Evolutionary conservation across 2,329 filamentous ascomycete species (phyloP).

Genomic region (Amesomyces nigricolor): DNA sequence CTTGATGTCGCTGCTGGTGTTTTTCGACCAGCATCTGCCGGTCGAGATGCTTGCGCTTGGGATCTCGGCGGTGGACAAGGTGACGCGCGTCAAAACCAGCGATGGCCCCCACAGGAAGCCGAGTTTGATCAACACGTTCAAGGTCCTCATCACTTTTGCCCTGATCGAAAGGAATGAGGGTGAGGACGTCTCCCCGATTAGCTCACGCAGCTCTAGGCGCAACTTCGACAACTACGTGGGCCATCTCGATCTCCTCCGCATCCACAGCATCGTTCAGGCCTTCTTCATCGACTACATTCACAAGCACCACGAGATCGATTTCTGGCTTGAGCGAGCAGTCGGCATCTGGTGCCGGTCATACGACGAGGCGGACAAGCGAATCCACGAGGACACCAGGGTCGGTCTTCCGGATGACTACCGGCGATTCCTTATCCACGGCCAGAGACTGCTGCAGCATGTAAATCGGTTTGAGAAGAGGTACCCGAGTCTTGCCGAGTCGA

Average conservation of each 20-base stretch:
- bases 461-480: constrained; percentile 34
- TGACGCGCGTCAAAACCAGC: constrained; percentile 41
- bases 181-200: constrained; percentile 36
- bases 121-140: constrained; percentile 45
- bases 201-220: constrained; percentile 36
- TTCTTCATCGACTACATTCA: constrained; percentile 46
- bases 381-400: constrained; percentile 36
- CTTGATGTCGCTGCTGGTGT: constrained; percentile 58
- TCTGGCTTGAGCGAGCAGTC: constrained; percentile 46
- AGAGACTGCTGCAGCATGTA: constrained; percentile 41
- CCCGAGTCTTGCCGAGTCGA: constrained; percentile 29
- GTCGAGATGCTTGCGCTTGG: constrained; percentile 60
- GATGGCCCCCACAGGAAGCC: constrained; percentile 34
- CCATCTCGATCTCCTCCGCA: constrained; percentile 44
- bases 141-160: constrained; percentile 46
- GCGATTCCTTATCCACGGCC: constrained; percentile 47
- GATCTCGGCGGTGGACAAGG: constrained; percentile 40
- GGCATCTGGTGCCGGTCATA: constrained; percentile 46
- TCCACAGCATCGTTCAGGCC: constrained; percentile 48
- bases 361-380: constrained; percentile 40
- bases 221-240: constrained; percentile 39
- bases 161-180: constrained; percentile 47
- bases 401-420: constrained; percentile 49
- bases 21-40: constrained; percentile 59
- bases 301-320: constrained; percentile 36